phyloP scores from a whole-genome alignment of 1,284 basidiomycete species.

The Trametes hirsuta region DNA sequence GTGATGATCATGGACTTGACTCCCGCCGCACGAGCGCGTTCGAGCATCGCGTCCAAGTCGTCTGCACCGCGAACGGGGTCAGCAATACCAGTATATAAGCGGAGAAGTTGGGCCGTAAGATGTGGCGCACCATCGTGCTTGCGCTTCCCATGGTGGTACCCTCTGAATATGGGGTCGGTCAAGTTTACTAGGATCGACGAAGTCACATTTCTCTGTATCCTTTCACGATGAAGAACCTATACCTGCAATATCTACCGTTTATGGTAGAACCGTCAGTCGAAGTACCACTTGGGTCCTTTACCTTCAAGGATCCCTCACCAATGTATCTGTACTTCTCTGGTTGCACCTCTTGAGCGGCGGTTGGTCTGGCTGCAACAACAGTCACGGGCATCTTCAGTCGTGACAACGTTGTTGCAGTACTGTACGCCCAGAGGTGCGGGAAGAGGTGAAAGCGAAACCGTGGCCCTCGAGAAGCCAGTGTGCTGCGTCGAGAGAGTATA shows the following conservation, averaged over 20 bases:
- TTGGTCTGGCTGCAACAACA: slow-evolving; percentile 28
- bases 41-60: slow-evolving; percentile 68
- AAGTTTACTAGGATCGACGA: slow-evolving; percentile 51
- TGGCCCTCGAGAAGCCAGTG: no score
- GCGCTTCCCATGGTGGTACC: slow-evolving; percentile 51
- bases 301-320: slow-evolving; percentile 31
- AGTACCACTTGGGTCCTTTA: not conserved
- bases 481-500: no score
- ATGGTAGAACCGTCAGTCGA: not conserved
- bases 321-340: slow-evolving; percentile 39
- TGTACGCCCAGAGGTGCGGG: no score
- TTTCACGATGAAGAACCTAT: not conserved
- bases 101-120: not conserved
- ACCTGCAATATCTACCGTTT: slow-evolving; percentile 50
- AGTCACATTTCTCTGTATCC: not conserved
- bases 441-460: no score
- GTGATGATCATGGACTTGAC: slow-evolving; percentile 84
- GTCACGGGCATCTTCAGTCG: slow-evolving; percentile 33
- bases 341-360: slow-evolving; percentile 18
- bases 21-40: slow-evolving; percentile 64
- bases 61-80: slow-evolving; percentile 40
- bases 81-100: not conserved
- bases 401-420: no score
- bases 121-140: slow-evolving; percentile 55
- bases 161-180: slow-evolving; percentile 64